Base-by-base conservation (phyloP, 805 yeast genomes). In the Yarrowia alimentaria region DNA sequence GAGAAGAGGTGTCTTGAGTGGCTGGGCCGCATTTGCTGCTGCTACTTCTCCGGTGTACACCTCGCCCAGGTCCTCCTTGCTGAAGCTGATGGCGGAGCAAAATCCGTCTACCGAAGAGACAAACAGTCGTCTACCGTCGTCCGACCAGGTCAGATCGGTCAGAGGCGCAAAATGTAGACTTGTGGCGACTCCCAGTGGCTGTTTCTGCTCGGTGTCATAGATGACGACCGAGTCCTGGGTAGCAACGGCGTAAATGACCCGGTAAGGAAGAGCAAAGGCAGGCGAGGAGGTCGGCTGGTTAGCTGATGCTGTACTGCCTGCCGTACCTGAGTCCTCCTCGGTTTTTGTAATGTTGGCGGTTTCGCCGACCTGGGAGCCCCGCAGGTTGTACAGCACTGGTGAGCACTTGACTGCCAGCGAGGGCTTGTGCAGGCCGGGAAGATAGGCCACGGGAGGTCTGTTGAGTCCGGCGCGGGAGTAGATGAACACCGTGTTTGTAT, bases 71-170 rank as follows among this genome's bases (percentile, higher is more conserved):
- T 78, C 71, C 2, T 67, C 74, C 1, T 67, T 64, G 4, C 75
- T 75, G 40, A 88, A 76, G 6, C 70, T 65, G 1, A 90, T 64
- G 35, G 75, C 75, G 1, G 96, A 83, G 57, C 96, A 84, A 64
- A 89, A 91, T 14, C 98, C 98, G 64, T 93, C 99, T 0, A 95
- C 85, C 0, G 96, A 85, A 6, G 95, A 80, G 18, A 85, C 72
- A 58, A 91, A 70, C 13, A 93, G 65, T 11, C 77, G 68, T 12
- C 67, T 65, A 0, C 98, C 99, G 64, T 86, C 89, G 4, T 68
- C 66, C 17, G 85, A 75, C 99, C 99, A 93, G 7, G 83, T 68
- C 40, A 91, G 61, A 63, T 93, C 99, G 0, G 99, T 90, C 25
- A 93, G 74, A 1, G 93, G 79, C 2, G 94, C 81, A 61, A 90